These are phyloP conservation scores for Camellia oleifera DNA, from an alignment of 179 eudicot species.

Conservation along the genomic window DNA sequence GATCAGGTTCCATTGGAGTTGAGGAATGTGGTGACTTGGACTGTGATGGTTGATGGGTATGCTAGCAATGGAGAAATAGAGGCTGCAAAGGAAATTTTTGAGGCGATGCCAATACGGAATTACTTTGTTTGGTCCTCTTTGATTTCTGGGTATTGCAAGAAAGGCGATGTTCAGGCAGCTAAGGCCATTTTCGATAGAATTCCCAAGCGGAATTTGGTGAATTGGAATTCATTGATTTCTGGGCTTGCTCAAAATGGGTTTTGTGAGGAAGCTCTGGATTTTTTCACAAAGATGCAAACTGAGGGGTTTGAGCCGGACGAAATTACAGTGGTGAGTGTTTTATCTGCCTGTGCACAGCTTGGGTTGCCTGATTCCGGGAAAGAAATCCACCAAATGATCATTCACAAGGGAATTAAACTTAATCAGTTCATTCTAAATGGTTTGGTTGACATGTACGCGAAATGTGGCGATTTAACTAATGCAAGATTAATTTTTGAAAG, in stretches of 20 bases:
- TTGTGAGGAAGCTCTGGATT: slow-evolving; percentile 38
- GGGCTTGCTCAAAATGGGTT: slow-evolving; percentile 46
- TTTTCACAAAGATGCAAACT: slow-evolving; percentile 28
- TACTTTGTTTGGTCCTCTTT: slow-evolving; percentile 44
- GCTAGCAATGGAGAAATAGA: slow-evolving; percentile 39
- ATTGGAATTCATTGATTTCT: slow-evolving; percentile 45
- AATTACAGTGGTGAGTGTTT: slow-evolving; percentile 33
- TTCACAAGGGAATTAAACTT: slow-evolving; percentile 22
- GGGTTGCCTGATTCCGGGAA: slow-evolving; percentile 38
- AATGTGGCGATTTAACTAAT: slow-evolving; percentile 44
- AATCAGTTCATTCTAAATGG: slow-evolving; percentile 37
- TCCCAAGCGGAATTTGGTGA: slow-evolving; percentile 40
- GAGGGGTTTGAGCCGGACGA: slow-evolving; percentile 47
- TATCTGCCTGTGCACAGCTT: slow-evolving; percentile 47
- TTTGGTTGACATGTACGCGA: slow-evolving; percentile 51
- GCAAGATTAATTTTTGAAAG: slow-evolving; percentile 38
- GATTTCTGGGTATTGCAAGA: slow-evolving; percentile 46
- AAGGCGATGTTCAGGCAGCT: slow-evolving; percentile 34
- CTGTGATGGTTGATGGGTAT: slow-evolving; percentile 45
- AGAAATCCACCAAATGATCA: slow-evolving; percentile 31
- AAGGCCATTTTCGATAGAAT: slow-evolving; percentile 33
- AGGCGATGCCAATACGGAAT: slow-evolving; percentile 38
- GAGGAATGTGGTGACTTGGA: slow-evolving; percentile 48
- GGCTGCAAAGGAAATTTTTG: slow-evolving; percentile 41
- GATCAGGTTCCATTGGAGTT: slow-evolving; percentile 31